Evolutionary conservation across 2,329 filamentous ascomycete genomes (phyloP), one percentile per base, ranked within the genome.

Genomic region (Dactylellina cionopaga): DNA sequence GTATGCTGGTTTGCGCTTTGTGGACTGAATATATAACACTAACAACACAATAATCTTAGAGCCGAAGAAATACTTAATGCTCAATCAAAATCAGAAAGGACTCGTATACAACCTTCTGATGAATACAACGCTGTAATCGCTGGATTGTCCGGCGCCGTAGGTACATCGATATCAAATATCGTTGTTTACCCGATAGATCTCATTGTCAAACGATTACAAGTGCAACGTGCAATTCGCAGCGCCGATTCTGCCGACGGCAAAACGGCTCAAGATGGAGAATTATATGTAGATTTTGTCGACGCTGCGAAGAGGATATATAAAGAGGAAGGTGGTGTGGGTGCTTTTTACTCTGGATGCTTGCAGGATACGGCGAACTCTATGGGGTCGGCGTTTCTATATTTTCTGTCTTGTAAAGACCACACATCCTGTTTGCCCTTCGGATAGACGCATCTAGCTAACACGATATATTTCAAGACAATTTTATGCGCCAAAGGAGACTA

Each of bases 181-280:
- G 81, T 88, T 60, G 88, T 91, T 4, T 96, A 96, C 79, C 93
- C 92, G 1, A 85, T 96, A 65, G 90, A 92, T 77, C 85, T 96
- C 43, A 87, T 95, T 74, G 89, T 92, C 62, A 92, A 92, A 24
- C 87, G 92, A 25, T 85, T 96, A 47, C 92, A 96, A 80, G 90
- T 92, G 2, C 91, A 95, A 81, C 85, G 85, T 39, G 66, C 86
- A 86, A 60, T 69, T 13, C 44, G 19, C 24, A 72, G 44, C 17
- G 24, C 9, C 29, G 41, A 44, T 79, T 64, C 60, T 76, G 2
- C 75, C 76, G 37, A 77, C 74, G 2, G 74, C 77, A 7, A 79
- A 80, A 17, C 51, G 13, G 65, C 60, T 10, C 31, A 33, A 19
- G 70, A 68, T 33, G n/a, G n/a, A n/a, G 82, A 81, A 31, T 84